A percentile compares a stretch with the other conserved stretches of the same genome.
These are phyloP conservation scores for Nothophoma quercina DNA, from an alignment of 2,329 filamentous ascomycete species.

Conservation along the genomic window DNA sequence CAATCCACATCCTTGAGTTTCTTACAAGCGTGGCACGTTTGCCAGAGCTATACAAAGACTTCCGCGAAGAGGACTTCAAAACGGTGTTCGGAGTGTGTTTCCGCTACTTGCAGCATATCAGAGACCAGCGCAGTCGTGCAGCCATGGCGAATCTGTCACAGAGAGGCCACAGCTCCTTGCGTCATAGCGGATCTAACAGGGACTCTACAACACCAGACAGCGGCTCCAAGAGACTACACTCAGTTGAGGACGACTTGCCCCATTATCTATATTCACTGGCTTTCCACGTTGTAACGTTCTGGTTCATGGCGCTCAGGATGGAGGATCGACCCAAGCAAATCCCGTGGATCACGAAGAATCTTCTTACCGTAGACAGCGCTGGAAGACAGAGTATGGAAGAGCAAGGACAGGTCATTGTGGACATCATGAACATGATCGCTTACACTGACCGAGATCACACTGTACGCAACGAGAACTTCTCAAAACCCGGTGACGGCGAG, in stretches of 20 bases:
- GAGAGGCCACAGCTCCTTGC: slow-evolving; percentile 45
- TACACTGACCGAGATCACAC: slow-evolving; percentile 87
- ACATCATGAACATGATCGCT: slow-evolving; percentile 90
- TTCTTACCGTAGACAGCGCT: slow-evolving; percentile 77
- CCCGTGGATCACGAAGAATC: slow-evolving; percentile 85
- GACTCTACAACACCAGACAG: slow-evolving; percentile 48
- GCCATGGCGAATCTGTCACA: slow-evolving; percentile 42
- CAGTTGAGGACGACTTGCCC: slow-evolving; percentile 75
- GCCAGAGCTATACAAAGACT: slow-evolving; percentile 84
- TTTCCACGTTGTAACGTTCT: slow-evolving; percentile 95
- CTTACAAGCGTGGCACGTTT: slow-evolving; percentile 87
- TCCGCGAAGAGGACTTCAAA: slow-evolving; percentile 89
- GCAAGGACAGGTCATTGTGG: slow-evolving; percentile 90
- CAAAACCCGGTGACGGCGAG: slow-evolving; percentile 68
- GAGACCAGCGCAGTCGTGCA: slow-evolving; percentile 64
- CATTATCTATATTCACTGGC: slow-evolving; percentile 94
- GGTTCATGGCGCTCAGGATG: slow-evolving; percentile 90
- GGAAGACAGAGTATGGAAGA: slow-evolving; percentile 83
- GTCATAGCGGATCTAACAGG: slow-evolving; percentile 54
- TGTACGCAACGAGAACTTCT: slow-evolving; percentile 70
- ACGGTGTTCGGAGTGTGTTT: slow-evolving; percentile 96
- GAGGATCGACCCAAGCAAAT: slow-evolving; percentile 85
- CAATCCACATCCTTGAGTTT: slow-evolving; percentile 95
- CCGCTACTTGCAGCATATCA: slow-evolving; percentile 87
- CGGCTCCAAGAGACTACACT: slow-evolving; percentile 49